These are phyloP conservation scores for Hypoxylon sp. DNA, from an alignment of 2,329 filamentous ascomycete genomes.

Conservation along the genomic window DNA sequence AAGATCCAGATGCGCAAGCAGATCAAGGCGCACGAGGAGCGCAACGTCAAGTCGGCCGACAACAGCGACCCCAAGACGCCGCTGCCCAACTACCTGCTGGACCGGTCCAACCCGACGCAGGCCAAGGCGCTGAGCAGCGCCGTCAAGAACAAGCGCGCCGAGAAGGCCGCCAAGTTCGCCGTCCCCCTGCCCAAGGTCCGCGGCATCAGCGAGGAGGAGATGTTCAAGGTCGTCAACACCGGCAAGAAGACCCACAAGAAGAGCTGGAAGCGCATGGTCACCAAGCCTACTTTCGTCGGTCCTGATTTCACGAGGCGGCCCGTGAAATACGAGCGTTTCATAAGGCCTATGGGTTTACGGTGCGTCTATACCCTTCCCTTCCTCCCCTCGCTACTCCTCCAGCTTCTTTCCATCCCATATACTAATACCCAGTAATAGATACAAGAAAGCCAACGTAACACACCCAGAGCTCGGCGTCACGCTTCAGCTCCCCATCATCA, in stretches of 20 bases:
- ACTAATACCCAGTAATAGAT: constrained; percentile 60
- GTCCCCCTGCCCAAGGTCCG: constrained; percentile 95
- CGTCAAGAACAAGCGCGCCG: constrained; percentile 95
- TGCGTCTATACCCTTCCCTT: constrained; percentile 13
- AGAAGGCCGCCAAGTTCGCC: constrained; percentile 93
- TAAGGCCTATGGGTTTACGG: constrained; percentile 79
- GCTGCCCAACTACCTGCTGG: constrained; percentile 92
- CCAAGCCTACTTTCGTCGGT: constrained; percentile 90
- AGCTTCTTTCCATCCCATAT: neutral
- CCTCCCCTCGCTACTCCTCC: neutral
- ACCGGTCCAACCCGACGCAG: constrained; percentile 75
- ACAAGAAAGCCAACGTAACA: constrained; percentile 82
- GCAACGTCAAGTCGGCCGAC: constrained; percentile 89
- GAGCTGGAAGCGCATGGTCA: constrained; percentile 80
- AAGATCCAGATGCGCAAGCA: constrained; percentile 98
- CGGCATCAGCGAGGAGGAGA: constrained; percentile 94
- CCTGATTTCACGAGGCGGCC: constrained; percentile 88
- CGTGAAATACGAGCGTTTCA: constrained; percentile 80
- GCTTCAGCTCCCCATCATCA: constrained; percentile 85
- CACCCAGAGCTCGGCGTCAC: constrained; percentile 88
- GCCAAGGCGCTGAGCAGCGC: constrained; percentile 82
- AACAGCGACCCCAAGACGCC: constrained; percentile 85
- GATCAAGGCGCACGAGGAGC: constrained; percentile 95
- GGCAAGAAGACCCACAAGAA: constrained; percentile 93
- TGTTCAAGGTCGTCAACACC: constrained; percentile 97